These are phyloP conservation scores for Pseudognaphalium luteoalbum DNA, from an alignment of 129 eudicot genomes.

Conservation along the genomic window DNA sequence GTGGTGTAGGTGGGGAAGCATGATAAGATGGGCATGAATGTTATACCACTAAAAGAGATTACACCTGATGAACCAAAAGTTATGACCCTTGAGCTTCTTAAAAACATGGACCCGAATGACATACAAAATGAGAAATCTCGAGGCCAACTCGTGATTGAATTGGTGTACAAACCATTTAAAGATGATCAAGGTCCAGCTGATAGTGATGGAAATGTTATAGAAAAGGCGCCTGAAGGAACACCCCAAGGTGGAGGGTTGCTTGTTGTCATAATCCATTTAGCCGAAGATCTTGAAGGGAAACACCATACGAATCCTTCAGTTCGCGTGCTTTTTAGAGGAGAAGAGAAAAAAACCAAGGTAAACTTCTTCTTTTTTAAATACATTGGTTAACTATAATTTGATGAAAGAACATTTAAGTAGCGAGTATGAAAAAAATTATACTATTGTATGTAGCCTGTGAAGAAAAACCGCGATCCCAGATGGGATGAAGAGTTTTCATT, in stretches of 20 bases:
- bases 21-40: conserved; percentile 85
- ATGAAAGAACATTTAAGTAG: background rate
- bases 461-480: conserved; percentile 85
- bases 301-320: conserved; percentile 84
- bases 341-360: conserved; percentile 84
- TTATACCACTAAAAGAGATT: conserved; percentile 65
- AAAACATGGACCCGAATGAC: conserved; percentile 77
- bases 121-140: conserved; percentile 67
- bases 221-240: conserved; percentile 86
- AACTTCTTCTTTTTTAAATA: background rate
- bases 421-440: background rate
- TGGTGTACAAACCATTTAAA: conserved; percentile 65
- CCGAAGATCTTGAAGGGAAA: conserved; percentile 90
- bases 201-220: conserved; percentile 37
- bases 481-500: conserved; percentile 85
- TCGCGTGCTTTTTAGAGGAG: conserved; percentile 70
- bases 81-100: conserved; percentile 64
- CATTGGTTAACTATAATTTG: background rate
- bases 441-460: conserved; percentile 45
- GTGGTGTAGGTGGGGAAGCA: conserved; percentile 68
- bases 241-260: conserved; percentile 92
- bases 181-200: conserved; percentile 47
- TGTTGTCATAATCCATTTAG: conserved; percentile 77
- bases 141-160: conserved; percentile 70
- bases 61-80: conserved; percentile 74